Evolutionary conservation across 345 rosid genomes (phyloP), one percentile per base, ranked within the genome.

Genomic region (Camelina sativa): DNA sequence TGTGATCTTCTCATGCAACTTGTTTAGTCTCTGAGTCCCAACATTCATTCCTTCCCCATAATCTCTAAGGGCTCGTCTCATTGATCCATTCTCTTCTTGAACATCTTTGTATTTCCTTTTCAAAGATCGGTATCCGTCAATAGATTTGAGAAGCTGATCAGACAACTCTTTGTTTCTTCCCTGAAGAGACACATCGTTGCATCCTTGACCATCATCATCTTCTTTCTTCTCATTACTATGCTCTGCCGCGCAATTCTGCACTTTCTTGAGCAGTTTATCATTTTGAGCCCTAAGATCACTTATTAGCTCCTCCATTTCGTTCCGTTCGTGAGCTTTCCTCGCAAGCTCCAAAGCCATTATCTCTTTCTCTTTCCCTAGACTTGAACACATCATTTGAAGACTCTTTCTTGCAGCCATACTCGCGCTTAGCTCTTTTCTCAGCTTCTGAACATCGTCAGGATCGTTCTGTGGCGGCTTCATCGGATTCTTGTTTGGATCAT

Each of bases 341-440:
- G 93, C 80, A 47, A 92, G 86, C 76, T 90, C 96, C 0, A 57
- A 15, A 0, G 92, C 89, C 88, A 92, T 92, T 20, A 90, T 87
- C 51, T 84, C 91, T 84, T 86, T 92, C 80, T 92, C 98, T 50
- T 87, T 86, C 23, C 98, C 98, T 76, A 92, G 74, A 87, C 98
- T 86, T 7, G 90, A 85, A 70, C 96, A 88, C 89, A 92, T 81
- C 47, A 88, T 79, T 60, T 88, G 96, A 0, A 90, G 88, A 86
- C 89, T 89, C 81, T 86, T 92, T 76, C 84, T 74, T 2, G 94
- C 90, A 0, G 82, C 79, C 74, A 87, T 41, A 64, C 89, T 85
- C 22, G 86, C 83, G 44, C 54, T 82, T 8, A 92, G 79, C 71
- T 86, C 85, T 73, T 52, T 88, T 76, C 86, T 87, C 38, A 88